phyloP scores from a whole-genome alignment of 2,329 filamentous ascomycete species.

The Helminthosporium solani region DNA sequence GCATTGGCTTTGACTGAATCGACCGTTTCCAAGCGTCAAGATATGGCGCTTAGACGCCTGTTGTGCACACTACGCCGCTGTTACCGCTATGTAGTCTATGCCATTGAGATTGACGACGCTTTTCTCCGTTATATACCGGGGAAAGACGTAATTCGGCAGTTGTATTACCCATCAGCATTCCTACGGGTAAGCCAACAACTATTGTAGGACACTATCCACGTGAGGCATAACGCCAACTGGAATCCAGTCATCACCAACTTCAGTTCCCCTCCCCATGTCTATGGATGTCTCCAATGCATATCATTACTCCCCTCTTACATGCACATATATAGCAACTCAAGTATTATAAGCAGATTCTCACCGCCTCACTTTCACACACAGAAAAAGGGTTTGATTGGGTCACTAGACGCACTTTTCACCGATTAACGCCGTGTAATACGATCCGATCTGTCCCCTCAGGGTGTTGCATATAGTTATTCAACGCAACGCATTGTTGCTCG shows the following conservation, averaged over 20 bases:
- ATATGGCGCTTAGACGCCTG: no score
- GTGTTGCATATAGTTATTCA: no score
- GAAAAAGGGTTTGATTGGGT: neutral
- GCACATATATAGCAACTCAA: constrained; percentile 1
- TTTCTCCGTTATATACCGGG: no score
- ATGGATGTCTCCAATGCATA: neutral
- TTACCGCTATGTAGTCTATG: no score
- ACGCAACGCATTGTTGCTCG: constrained; percentile 1
- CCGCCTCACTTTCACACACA: constrained; percentile 2
- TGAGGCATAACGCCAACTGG: constrained; percentile 2
- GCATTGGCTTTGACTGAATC: no score
- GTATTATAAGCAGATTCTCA: constrained; percentile 3
- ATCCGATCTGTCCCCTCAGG: constrained; percentile 11
- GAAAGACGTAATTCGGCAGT: no score
- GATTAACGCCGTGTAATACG: constrained; percentile 11
- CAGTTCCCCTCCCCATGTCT: neutral
- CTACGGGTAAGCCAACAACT: constrained; percentile 4
- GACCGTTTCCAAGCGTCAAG: no score
- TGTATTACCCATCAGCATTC: no score
- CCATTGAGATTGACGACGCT: no score
- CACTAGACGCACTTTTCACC: constrained; percentile 1
- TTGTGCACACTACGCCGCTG: no score
- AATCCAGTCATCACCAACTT: neutral
- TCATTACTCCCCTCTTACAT: constrained; percentile 17
- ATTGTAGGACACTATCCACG: constrained; percentile 18